Percentiles rank a stretch among this genome's conserved stretches.
These are phyloP conservation scores for Achaetomium macrosporum DNA, from an alignment of 2,329 filamentous ascomycete species.

Conservation along the genomic window DNA sequence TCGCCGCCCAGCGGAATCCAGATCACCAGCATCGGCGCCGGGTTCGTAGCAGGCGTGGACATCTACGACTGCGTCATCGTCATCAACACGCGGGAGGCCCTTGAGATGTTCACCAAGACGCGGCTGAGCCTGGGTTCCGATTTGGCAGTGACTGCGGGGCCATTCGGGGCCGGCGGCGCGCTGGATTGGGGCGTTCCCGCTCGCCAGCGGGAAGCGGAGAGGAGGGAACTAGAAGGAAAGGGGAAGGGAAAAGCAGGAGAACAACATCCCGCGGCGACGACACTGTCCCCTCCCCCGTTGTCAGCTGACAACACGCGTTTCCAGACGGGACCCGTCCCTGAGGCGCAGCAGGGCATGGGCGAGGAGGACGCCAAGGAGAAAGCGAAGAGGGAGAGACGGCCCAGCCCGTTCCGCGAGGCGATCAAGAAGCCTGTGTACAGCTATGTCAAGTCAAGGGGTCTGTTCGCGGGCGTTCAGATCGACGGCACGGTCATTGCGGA, in stretches of 20 bases:
- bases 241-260: conserved; percentile 15
- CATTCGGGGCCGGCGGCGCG: conserved; percentile 64
- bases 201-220: conserved; percentile 14
- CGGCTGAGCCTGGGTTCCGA: conserved; percentile 74
- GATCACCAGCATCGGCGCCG: conserved; percentile 71
- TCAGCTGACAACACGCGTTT: conserved; percentile 18
- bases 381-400: conserved; percentile 8
- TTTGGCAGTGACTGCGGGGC: conserved; percentile 66
- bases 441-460: conserved; percentile 83
- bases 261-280: conserved; percentile 1
- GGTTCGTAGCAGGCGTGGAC: conserved; percentile 75
- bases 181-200: conserved; percentile 51
- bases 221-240: conserved; percentile 12
- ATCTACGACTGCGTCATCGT: conserved; percentile 87
- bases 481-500: conserved; percentile 85
- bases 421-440: conserved; percentile 43
- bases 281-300: conserved; percentile 16
- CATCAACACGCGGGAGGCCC: conserved; percentile 70
- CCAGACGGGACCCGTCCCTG: conserved; percentile 7
- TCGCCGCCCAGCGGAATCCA: conserved; percentile 77
- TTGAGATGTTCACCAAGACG: conserved; percentile 70
- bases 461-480: conserved; percentile 81
- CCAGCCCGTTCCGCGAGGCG: conserved; percentile 26
- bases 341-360: conserved; percentile 8
- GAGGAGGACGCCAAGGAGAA: conserved; percentile 13